These are phyloP conservation scores for Crotalaria pallida DNA, from an alignment of 306 rosid genomes.

Conservation along the genomic window DNA sequence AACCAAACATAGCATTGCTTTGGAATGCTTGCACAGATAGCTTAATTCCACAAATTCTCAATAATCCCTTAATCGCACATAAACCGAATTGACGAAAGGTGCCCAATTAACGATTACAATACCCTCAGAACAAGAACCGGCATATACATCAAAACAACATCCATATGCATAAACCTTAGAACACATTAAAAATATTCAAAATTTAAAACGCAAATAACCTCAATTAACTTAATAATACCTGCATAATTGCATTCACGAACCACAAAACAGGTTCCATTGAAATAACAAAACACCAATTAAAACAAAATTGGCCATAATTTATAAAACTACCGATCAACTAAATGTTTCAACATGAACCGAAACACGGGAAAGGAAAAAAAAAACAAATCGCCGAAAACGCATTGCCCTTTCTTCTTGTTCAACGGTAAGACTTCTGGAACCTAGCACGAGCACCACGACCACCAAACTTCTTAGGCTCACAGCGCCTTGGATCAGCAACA, in stretches of 20 bases:
- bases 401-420: neutral
- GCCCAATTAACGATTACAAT: neutral
- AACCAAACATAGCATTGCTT: neutral
- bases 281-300: neutral
- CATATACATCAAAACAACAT: neutral
- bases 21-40: neutral
- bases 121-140: neutral
- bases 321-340: neutral
- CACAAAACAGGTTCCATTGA: neutral
- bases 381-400: neutral
- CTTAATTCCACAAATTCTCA: neutral
- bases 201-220: neutral
- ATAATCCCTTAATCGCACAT: neutral
- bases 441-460: slow-evolving; percentile 89
- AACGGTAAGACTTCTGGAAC: slow-evolving; percentile 94
- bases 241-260: slow-evolving; percentile 5
- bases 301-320: neutral
- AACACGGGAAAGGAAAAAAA: too few species aligned
- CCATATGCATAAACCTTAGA: neutral
- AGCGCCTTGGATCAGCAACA: slow-evolving; percentile 80
- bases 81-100: neutral
- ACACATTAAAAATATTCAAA: neutral
- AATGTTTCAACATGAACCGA: slow-evolving; percentile 37
- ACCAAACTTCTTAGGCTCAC: slow-evolving; percentile 94
- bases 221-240: neutral